Conservation (phyloP, 83 land plant species). For the Thuja plicata region DNA sequence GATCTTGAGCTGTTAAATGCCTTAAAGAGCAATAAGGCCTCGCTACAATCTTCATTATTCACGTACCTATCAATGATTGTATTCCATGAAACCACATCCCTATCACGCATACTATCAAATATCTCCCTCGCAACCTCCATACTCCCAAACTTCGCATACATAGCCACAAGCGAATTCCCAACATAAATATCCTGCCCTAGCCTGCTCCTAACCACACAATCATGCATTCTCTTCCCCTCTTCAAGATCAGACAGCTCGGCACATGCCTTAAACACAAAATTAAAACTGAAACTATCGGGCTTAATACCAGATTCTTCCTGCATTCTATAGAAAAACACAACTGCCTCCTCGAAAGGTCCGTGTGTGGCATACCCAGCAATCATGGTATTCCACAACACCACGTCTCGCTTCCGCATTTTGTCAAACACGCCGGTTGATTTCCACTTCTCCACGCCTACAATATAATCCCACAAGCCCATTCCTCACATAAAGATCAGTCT, state of each 20-base stretch:
- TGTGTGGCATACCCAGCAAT: slow-evolving; percentile 41
- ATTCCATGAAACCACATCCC: slow-evolving; percentile 14
- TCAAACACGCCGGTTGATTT: slow-evolving; percentile 40
- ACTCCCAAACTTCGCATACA: slow-evolving; percentile 33
- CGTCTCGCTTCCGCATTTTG: slow-evolving; percentile 34
- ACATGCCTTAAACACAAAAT: slow-evolving; percentile 34
- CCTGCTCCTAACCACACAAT: slow-evolving; percentile 10
- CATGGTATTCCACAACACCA: slow-evolving; percentile 37
- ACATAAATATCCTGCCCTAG: slow-evolving; percentile 20
- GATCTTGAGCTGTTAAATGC: not conserved
- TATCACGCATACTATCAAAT: slow-evolving; percentile 15
- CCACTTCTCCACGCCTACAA: slow-evolving; percentile 36
- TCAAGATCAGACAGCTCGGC: slow-evolving; percentile 19
- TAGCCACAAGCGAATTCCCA: slow-evolving; percentile 32
- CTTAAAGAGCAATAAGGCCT: slow-evolving; percentile 16
- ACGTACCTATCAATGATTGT: slow-evolving; percentile 24
- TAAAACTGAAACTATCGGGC: slow-evolving; percentile 33
- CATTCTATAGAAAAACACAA: slow-evolving; percentile 30
- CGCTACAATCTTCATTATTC: slow-evolving; percentile 3
- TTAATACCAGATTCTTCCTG: slow-evolving; percentile 14
- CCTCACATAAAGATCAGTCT: slow-evolving; percentile 33
- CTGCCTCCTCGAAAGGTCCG: slow-evolving; percentile 28
- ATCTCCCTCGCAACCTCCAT: slow-evolving; percentile 18
- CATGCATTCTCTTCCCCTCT: slow-evolving; percentile 27
- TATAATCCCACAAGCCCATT: slow-evolving; percentile 51